A percentile compares a stretch with the other conserved stretches of the same genome.
Evolutionary conservation across 2,329 filamentous ascomycete species (phyloP).

Genomic region (Xylaria sp.): DNA sequence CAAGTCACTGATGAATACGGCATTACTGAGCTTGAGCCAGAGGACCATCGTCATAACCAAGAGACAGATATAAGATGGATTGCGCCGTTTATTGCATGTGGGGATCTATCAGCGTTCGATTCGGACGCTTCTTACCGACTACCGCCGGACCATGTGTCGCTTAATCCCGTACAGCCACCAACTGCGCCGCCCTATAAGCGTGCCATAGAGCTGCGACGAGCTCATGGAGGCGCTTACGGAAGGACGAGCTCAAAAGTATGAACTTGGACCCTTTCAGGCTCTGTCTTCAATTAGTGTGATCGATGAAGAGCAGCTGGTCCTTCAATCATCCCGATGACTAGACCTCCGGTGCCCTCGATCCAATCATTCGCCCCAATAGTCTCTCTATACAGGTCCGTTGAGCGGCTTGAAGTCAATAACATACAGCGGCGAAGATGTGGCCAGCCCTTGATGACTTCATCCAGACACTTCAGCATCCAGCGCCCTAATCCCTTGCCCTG

Average conservation of each 20-base stretch:
- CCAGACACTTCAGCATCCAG: constrained; percentile 65
- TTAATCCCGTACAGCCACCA: constrained; percentile 93
- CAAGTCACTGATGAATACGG: constrained; percentile 48
- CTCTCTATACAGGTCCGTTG: constrained; percentile 59
- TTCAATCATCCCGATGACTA: constrained; percentile 46
- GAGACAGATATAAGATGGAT: constrained; percentile 77
- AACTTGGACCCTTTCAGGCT: constrained; percentile 36
- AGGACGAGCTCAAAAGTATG: constrained; percentile 66
- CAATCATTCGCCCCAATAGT: constrained; percentile 60
- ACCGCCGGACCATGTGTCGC: constrained; percentile 84
- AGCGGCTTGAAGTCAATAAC: constrained; percentile 60
- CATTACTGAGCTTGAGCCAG: constrained; percentile 62
- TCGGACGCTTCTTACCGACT: constrained; percentile 94
- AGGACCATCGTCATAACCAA: constrained; percentile 56
- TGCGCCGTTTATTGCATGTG: constrained; percentile 95
- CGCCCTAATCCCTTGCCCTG: constrained; percentile 64
- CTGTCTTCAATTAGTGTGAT: constrained; percentile 11
- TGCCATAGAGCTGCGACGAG: constrained; percentile 84
- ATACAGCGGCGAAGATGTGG: constrained; percentile 67
- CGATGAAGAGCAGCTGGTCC: constrained; percentile 41
- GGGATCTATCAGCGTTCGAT: constrained; percentile 93
- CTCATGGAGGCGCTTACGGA: constrained; percentile 79
- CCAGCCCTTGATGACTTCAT: constrained; percentile 60
- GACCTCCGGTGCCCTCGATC: constrained; percentile 56
- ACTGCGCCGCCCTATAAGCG: constrained; percentile 95